Evolutionary conservation across 2,329 filamentous ascomycete species (phyloP), one percentile per base, ranked within the genome.

Genomic region (Aureobasidium lini): DNA sequence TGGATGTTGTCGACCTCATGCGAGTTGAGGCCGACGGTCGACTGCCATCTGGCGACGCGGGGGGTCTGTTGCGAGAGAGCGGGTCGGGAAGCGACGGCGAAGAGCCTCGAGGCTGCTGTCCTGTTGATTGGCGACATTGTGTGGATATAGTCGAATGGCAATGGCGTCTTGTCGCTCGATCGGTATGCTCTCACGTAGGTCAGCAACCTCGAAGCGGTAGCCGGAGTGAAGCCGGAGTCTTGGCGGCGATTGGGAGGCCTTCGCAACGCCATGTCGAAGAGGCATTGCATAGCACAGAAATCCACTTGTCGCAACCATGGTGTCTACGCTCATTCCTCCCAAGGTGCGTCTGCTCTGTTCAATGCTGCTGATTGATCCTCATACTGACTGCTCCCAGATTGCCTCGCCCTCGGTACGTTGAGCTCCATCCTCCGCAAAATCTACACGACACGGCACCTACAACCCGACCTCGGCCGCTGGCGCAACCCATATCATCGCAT

Each of bases 281-380:
- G 23, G n/a, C 43, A 48, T 36, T 46, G 52, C 52, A 54, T 29
- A 16, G 52, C 32, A 56, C 52, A 56, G 31, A 42, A 44, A 48
- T 11, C 29, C 32, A 57, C 54, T 57, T 57, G 54, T 57, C 54
- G 66, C 67, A 70, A 65, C 57, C 64, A 73, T 73, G 71, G 71
- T 73, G 59, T 97, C 94, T 75, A 96, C 95, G 83, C 88, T 99
- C 78, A 96, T 99, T 72, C 95, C 95, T 70, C 94, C 95, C 73
- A 99, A 99, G 91, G 93, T 96, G 81, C 69, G 81, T 69, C 46
- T 28, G 37, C 39, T 48, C 4, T 15, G 11, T 16, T 13, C n/a
- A 15, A 6, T 54, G 48, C 60, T 58, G 60, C 39, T 31, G 58
- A 29, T 16, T 7, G 8, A 29, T 4, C 15, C 28, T 13, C 11